Evolutionary conservation across 257 asterid genomes (phyloP).

Genomic region (Catharanthus roseus): DNA sequence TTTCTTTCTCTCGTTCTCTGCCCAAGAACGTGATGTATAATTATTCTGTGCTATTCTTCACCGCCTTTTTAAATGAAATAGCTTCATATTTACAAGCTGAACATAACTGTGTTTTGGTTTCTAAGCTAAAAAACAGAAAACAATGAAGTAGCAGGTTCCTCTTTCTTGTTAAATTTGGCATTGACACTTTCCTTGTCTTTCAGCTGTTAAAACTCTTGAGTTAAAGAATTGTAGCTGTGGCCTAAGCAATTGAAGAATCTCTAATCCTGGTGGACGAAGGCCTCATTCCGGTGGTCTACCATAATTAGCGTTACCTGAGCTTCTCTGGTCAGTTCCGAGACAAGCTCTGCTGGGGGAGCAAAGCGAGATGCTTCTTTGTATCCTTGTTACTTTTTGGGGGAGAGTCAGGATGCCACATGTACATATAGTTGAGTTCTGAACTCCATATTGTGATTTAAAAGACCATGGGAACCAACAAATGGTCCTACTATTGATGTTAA

Average conservation of each 20-base stretch:
- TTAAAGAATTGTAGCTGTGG: not conserved
- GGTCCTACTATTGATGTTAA: not conserved
- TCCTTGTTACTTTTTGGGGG: not conserved
- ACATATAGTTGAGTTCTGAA: conserved; percentile 14
- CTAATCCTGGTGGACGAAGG: not conserved
- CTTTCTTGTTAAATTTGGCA: not conserved
- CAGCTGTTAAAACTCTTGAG: conserved; percentile 1
- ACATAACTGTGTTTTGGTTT: not conserved
- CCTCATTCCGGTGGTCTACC: not conserved
- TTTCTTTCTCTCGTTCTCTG: not conserved
- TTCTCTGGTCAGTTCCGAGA: not conserved
- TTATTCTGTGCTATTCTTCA: not conserved
- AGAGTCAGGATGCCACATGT: conserved; percentile 9
- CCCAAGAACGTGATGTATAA: not conserved
- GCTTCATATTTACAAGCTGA: not conserved
- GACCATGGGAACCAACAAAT: conserved; percentile 1
- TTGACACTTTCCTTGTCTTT: conserved; percentile 1
- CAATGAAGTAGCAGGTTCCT: not conserved
- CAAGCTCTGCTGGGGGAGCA: not conserved
- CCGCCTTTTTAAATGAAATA: not conserved
- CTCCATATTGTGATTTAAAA: conserved; percentile 7
- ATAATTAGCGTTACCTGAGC: not conserved
- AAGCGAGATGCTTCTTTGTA: not conserved
- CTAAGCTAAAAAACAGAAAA: not conserved
- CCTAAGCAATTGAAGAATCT: not conserved